Base-by-base conservation (phyloP, 805 yeast species). In the Starmerella geochares region DNA sequence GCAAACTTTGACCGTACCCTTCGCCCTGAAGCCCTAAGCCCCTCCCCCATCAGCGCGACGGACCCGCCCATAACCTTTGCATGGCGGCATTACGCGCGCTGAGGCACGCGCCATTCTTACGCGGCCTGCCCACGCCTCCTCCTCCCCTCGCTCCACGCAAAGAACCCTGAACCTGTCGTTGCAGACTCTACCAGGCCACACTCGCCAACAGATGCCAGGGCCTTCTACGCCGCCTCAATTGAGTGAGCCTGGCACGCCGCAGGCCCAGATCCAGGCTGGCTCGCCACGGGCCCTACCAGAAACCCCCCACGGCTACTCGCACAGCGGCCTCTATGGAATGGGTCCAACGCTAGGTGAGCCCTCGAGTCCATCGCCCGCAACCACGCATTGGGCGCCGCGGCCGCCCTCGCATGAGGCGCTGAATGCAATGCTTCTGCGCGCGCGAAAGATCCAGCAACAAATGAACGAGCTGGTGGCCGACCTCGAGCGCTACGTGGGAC, bases 341-440 rank as follows among this genome's bases (percentile, higher is more conserved):
- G 61, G 61, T 7, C 51, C 54, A 2, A 39, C 51, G 4, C 56
- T 58, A 38, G 54, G 49, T 23, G 58, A 56, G 28, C 60, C 59
- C 8, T 32, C 33, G 6, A 53, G 57, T 29, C 60, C 60, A 8
- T 45, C 48, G 10, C 54, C 50, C 3, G 37, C 44, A 8, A 39
- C 46, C 11, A 40, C 44, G 7, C 44, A 40, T 17, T 27, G 33
- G 44, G 24, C 33, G 17, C 44, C 44, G 23, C 44, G 44, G 33
- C 42, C 51, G 27, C 46, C 36, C 8, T 47, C 38, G 28, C 44
- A 27, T 23, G 44, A 40, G 11, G 50, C 44, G 35, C 47, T 49
- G 28, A 39, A 20, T 13, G 23, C 21, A 9, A 24, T 46, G 19
- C 45, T 50, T 16, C 23, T n/a, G 14, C 49, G 56, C 10, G 54